Evolutionary conservation across 345 rosid species (phyloP).

Genomic region (Linum tenue): DNA sequence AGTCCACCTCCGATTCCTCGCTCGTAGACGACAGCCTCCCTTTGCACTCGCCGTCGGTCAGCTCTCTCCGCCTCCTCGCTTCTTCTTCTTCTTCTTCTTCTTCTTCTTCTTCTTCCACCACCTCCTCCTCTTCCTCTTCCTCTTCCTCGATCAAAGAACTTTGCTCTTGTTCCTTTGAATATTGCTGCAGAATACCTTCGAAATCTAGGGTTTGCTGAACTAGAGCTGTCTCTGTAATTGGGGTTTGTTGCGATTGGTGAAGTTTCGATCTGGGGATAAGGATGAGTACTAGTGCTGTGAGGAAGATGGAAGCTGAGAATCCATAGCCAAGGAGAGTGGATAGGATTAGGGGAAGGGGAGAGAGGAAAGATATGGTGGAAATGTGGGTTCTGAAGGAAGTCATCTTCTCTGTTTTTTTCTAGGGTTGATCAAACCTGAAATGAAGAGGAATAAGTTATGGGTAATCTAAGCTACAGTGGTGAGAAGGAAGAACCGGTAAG

Average conservation of each 20-base stretch:
- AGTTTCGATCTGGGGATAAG: slow-evolving; percentile 23
- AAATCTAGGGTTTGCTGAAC: slow-evolving; percentile 7
- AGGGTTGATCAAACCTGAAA: background rate
- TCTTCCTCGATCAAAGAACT: background rate
- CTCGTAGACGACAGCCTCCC: slow-evolving; percentile 23
- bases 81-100: background rate
- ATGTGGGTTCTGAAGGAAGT: slow-evolving; percentile 27
- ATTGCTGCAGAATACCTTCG: slow-evolving; percentile 4
- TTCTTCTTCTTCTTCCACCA: background rate
- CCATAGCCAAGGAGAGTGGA: slow-evolving; percentile 26
- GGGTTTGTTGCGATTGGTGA: slow-evolving; percentile 20
- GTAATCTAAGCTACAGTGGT: background rate
- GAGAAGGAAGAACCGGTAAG: background rate
- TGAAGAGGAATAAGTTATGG: background rate
- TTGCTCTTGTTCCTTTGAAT: background rate
- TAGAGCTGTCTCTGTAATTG: slow-evolving; percentile 4
- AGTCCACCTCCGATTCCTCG: slow-evolving; percentile 39
- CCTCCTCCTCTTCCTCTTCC: background rate
- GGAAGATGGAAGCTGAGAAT: slow-evolving; percentile 18
- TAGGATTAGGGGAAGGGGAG: slow-evolving; percentile 21
- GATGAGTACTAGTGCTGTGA: slow-evolving; percentile 29
- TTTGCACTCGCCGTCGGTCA: slow-evolving; percentile 28
- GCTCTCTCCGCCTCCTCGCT: background rate
- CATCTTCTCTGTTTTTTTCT: background rate
- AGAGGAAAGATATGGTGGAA: slow-evolving; percentile 21